Conservation (phyloP, 495 filamentous ascomycete genomes). For the Penicillium coprophilum region DNA sequence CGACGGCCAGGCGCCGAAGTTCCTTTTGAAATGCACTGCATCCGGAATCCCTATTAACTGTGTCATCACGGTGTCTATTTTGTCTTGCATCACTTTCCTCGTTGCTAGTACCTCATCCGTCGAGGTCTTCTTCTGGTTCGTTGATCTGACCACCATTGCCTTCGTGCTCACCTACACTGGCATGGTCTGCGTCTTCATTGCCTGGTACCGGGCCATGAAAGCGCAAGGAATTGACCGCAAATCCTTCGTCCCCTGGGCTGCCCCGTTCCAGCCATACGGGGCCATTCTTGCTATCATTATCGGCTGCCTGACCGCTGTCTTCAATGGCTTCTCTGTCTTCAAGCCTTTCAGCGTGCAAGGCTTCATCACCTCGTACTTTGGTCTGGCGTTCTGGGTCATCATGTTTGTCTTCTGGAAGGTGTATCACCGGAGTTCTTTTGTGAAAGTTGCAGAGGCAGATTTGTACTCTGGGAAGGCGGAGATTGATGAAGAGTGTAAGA, state of each 20-base stretch:
- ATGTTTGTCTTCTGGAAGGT: conserved; percentile 39
- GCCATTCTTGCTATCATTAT: conserved; percentile 27
- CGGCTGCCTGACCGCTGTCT: conserved; percentile 24
- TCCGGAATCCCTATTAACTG: conserved; percentile 62
- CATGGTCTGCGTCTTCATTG: conserved; percentile 54
- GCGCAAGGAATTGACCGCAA: conserved; percentile 54
- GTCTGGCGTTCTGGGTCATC: conserved; percentile 31
- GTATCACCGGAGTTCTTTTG: conserved; percentile 31
- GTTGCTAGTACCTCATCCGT: conserved; percentile 53
- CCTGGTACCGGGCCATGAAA: conserved; percentile 56
- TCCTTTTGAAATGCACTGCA: conserved; percentile 31
- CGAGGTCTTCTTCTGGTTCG: conserved; percentile 59
- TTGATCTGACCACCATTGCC: conserved; percentile 51
- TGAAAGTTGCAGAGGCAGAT: conserved; percentile 28
- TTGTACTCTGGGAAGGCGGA: conserved; percentile 33
- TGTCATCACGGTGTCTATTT: conserved; percentile 52
- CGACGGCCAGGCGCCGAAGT: conserved; percentile 62
- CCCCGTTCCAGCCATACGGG: conserved; percentile 32
- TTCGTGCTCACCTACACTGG: conserved; percentile 58
- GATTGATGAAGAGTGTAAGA: conserved; percentile 35
- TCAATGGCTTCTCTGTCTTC: conserved; percentile 38
- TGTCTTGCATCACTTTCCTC: conserved; percentile 64
- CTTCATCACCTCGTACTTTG: conserved; percentile 38
- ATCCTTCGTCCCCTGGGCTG: conserved; percentile 28
- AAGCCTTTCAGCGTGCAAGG: conserved; percentile 34